Evolutionary conservation across 257 asterid species (phyloP).

Genomic region (Nicotiana paniculata): DNA sequence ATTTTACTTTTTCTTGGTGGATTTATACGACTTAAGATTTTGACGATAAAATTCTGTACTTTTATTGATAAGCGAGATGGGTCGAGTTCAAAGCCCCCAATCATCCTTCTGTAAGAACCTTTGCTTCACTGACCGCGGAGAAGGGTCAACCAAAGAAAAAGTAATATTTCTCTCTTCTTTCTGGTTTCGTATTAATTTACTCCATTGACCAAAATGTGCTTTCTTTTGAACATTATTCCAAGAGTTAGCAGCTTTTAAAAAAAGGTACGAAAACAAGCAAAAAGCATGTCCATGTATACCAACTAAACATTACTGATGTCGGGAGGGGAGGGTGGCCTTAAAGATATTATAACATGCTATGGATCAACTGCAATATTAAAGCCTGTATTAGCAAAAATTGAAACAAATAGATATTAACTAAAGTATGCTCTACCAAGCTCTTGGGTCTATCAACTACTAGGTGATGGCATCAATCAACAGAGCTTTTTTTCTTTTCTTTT

Average conservation of each 20-base stretch:
- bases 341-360: background rate
- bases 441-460: background rate
- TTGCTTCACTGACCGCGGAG: constrained; percentile 51
- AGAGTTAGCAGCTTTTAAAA: background rate
- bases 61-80: constrained; percentile 42
- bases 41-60: constrained; percentile 4
- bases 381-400: no score
- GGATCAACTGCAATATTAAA: no score
- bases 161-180: constrained; percentile 35
- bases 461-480: background rate
- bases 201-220: background rate
- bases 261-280: background rate
- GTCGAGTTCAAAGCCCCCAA: constrained; percentile 14
- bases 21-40: background rate
- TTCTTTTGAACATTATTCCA: background rate
- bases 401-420: background rate
- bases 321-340: background rate
- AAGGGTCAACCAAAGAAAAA: constrained; percentile 52
- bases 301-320: background rate
- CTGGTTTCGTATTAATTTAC: background rate
- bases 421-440: background rate
- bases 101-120: constrained; percentile 33
- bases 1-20: background rate
- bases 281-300: background rate
- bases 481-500: background rate